A percentile compares a stretch with the other conserved stretches of the same genome.
Conservation (phyloP, 768 basidiomycete species). For the Tricholoma terreum region DNA sequence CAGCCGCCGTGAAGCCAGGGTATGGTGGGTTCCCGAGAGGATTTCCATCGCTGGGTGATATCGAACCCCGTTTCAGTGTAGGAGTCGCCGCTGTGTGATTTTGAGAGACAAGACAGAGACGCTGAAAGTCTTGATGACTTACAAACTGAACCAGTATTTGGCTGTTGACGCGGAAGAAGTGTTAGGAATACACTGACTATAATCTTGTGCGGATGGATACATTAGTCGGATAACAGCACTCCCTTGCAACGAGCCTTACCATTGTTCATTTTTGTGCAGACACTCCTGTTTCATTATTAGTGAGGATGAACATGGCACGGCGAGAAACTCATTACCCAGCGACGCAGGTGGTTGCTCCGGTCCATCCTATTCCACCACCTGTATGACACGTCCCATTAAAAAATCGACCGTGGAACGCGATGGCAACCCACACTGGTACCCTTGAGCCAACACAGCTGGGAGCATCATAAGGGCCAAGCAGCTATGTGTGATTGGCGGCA, state of each 20-base stretch:
- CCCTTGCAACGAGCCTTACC: constrained; percentile 17
- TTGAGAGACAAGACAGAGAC: background rate
- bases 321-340: constrained; percentile 27
- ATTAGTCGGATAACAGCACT: background rate
- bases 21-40: constrained; percentile 53
- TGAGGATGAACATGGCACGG: background rate
- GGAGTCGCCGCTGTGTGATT: constrained; percentile 46
- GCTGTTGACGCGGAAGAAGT: constrained; percentile 13
- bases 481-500: background rate
- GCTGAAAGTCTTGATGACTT: constrained; percentile 9
- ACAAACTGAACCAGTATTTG: constrained; percentile 63
- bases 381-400: background rate
- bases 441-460: background rate
- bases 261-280: constrained; percentile 25
- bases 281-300: constrained; percentile 7
- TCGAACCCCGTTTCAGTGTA: constrained; percentile 58
- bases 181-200: constrained; percentile 38
- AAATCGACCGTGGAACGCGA: background rate
- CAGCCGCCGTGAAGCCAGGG: constrained; percentile 51
- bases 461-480: background rate
- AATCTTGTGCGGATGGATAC: constrained; percentile 29
- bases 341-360: constrained; percentile 41
- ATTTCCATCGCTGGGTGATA: constrained; percentile 43
- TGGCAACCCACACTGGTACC: background rate
- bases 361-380: constrained; percentile 33